Evolutionary conservation across 2,329 filamentous ascomycete species (phyloP).

Genomic region (Plectosphaerella sp.): DNA sequence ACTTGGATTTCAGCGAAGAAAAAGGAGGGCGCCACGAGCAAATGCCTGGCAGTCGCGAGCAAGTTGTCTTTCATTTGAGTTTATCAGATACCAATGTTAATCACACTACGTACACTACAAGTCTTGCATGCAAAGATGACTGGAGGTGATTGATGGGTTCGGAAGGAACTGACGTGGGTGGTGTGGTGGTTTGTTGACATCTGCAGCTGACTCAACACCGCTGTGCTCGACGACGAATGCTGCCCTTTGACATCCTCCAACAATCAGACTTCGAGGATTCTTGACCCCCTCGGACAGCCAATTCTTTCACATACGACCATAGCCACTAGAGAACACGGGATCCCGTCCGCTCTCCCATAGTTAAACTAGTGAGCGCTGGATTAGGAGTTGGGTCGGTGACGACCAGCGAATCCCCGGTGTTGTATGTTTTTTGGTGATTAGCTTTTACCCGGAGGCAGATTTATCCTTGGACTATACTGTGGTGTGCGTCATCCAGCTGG

Average conservation of each 20-base stretch:
- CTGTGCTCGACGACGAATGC: too few relatives aligned
- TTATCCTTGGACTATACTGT: too few relatives aligned
- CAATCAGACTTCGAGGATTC: neutral
- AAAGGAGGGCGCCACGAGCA: neutral
- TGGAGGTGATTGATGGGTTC: too few relatives aligned
- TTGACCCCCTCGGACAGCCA: neutral
- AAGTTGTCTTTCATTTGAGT: neutral
- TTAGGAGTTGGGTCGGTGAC: neutral
- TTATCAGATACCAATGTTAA: neutral
- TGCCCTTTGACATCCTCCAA: too few relatives aligned
- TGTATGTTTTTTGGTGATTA: neutral
- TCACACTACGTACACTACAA: neutral
- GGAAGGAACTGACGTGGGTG: too few relatives aligned
- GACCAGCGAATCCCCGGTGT: conserved; percentile 5
- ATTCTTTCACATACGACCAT: neutral
- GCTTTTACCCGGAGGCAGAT: too few relatives aligned
- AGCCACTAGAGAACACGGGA: neutral
- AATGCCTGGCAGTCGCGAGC: neutral
- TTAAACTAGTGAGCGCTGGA: neutral
- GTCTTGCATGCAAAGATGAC: neutral
- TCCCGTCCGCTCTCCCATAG: neutral
- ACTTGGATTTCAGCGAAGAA: neutral
- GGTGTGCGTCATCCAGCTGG: too few relatives aligned
- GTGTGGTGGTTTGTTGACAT: too few relatives aligned
- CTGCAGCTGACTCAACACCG: too few relatives aligned